Evolutionary conservation across 2,329 filamentous ascomycete genomes (phyloP), one percentile per base, ranked within the genome.

Genomic region (Didymellaceae sp.): DNA sequence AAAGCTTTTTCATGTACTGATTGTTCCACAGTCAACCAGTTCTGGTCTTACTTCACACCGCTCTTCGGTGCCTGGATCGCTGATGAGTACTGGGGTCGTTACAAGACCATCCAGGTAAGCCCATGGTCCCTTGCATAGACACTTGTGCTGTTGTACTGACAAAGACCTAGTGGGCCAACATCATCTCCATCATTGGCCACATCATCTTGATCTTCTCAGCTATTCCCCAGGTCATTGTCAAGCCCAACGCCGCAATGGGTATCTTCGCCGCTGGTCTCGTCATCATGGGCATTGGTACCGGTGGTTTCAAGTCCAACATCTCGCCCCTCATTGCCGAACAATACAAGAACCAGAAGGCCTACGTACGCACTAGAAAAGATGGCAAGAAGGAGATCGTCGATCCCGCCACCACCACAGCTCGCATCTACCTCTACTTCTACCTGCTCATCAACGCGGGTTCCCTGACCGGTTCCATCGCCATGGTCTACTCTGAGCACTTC

Each of bases 221-320:
- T 0, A 75, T 84, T 10, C 83, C 83, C 0, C 58, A 62, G 2
- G 73, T 82, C 30, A 75, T 86, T 20, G 71, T 78, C 14, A 69
- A 78, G 47, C 67, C 71, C 6, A 77, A 80, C 13, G 76, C 75
- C 26, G 80, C 80, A 34, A 66, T 86, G 25, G 77, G 75, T 31
- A 78, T 82, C 10, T 80, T 86, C 61, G 70, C 82, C 34, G 72
- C 77, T n/a, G 75, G 83, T 4, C 79, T 86, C 51, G 76, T 88
- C 57, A 68, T 87, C 51, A 86, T 88, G 54, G 86, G 86, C 43
- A 67, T 88, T 6, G 86, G 86, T 22, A 87, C 85, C 3, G 86
- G 86, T 61, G 84, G 86, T 55, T 87, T 89, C 77, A 89, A 89
- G 74, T 82, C 82, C 59, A 88, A 87, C 71, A 80, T 82, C 40